Conservation (phyloP, 2,329 filamentous ascomycete genomes). For the Berkeleyomyces rouxiae region DNA sequence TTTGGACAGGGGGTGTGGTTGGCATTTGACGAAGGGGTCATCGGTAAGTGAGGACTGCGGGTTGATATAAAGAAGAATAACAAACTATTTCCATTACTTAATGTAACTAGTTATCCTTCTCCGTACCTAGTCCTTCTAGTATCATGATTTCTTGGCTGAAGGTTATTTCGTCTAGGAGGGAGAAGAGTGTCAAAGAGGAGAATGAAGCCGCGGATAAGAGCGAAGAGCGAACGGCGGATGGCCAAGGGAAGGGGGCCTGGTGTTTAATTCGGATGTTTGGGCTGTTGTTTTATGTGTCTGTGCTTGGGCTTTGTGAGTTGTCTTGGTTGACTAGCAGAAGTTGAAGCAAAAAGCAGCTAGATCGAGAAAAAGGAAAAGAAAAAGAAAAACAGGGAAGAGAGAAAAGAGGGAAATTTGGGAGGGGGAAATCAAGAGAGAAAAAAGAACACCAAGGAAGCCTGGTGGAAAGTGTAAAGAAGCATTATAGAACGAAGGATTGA, state of each 20-base stretch:
- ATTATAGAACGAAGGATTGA: too few species aligned
- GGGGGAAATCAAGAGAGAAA: too few species aligned
- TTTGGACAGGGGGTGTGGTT: background rate
- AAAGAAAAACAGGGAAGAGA: background rate
- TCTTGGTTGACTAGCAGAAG: too few species aligned
- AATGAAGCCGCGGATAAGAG: background rate
- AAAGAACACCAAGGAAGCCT: too few species aligned
- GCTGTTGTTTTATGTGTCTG: background rate
- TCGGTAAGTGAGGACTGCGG: background rate
- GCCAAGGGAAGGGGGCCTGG: background rate
- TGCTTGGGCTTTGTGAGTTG: background rate
- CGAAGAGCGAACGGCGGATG: background rate
- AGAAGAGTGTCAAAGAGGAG: background rate
- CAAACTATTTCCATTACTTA: background rate
- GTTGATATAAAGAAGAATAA: background rate
- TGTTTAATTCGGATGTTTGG: background rate
- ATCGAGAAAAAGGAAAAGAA: too few species aligned
- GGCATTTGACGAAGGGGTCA: too few species aligned
- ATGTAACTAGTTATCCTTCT: background rate
- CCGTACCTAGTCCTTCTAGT: background rate
- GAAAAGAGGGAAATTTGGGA: too few species aligned
- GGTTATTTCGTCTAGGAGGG: background rate
- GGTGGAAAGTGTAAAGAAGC: too few species aligned
- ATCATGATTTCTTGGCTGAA: constrained; percentile 1
- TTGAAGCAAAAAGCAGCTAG: too few species aligned